These are phyloP conservation scores for Anaeromyces robustus DNA, from an alignment of 192 early-diverging fungal species.

Conservation along the genomic window DNA sequence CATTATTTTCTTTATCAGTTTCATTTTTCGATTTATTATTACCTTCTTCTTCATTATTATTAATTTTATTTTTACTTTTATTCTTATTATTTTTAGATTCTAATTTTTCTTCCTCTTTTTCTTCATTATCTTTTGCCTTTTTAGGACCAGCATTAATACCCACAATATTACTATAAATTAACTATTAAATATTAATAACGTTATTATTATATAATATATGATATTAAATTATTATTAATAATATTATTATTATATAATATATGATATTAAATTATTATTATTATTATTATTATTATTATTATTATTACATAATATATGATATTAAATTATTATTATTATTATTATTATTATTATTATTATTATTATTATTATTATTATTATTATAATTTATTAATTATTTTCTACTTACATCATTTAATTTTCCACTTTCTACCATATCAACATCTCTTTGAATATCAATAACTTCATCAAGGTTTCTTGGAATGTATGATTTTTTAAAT, in stretches of 20 bases:
- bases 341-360: no score
- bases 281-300: no score
- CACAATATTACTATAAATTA: slow-evolving; percentile 1
- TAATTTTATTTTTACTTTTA: slow-evolving; percentile 11
- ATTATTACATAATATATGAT: no score
- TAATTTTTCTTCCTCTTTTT: background rate
- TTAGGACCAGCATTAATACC: slow-evolving; percentile 11
- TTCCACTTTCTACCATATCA: slow-evolving; percentile 50
- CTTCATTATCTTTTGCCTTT: background rate
- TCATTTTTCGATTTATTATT: background rate
- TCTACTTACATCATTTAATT: slow-evolving; percentile 45
- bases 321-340: no score
- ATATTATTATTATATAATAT: slow-evolving; percentile 8
- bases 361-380: no score
- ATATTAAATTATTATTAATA: background rate
- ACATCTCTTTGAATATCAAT: slow-evolving; percentile 74
- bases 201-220: slow-evolving; percentile 1
- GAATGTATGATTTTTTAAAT: slow-evolving; percentile 82
- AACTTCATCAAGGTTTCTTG: slow-evolving; percentile 79
- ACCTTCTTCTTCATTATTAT: background rate
- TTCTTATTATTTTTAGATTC: slow-evolving; percentile 14
- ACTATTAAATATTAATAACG: background rate
- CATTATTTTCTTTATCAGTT: slow-evolving; percentile 3
- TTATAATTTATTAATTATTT: no score
- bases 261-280: slow-evolving; percentile 34